Evolutionary conservation across 2,329 filamentous ascomycete species (phyloP), one percentile per base, ranked within the genome.

Genomic region (Incumbomyces delicatus): DNA sequence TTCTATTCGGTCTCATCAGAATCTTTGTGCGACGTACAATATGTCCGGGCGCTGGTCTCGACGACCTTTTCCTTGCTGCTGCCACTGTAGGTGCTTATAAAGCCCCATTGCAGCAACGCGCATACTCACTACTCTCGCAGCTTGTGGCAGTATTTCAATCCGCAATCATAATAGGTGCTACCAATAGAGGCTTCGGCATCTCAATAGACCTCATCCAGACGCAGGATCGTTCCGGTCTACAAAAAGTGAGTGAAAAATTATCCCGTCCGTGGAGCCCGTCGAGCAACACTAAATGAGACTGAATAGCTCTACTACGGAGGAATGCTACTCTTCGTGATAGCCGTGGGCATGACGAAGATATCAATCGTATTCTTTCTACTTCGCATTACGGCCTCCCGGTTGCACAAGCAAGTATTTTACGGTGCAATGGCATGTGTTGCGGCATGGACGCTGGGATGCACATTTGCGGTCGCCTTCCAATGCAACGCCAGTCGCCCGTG

Each of bases 21-120:
- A 50, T 67, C 2, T 64, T 65, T 50, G 60, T 66, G 47, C 61
- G 64, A n/a, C 47, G 60, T 1, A 55, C 57, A 16, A 49, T 62
- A 14, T 60, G 55, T 36, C 57, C 58, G 27, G 59, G 57, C 7
- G 65, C 61, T 52, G 63, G 61, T 5, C 51, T 54, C 2, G 63
- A 63, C 46, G 66, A 67, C 47, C 57, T 55, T 49, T 51, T 62
- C 30, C 49, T 65, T 8, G 39, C 60, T 10, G 60, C 56, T 5
- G 60, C 63, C 22, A 27, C 22, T 5, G 22, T 27, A 8, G 8
- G 22, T 27, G 8, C 22, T 5, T 27, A 42, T 8, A 27, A 8
- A 27, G 8, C 5, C n/a, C n/a, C n/a, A n/a, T n/a, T n/a, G n/a
- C 22, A 27, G 22, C 5, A 5, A 8, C 22, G 22, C 4, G 4